Evolutionary conservation across 2,329 filamentous ascomycete species (phyloP).

Genomic region (Fusarium sp.): DNA sequence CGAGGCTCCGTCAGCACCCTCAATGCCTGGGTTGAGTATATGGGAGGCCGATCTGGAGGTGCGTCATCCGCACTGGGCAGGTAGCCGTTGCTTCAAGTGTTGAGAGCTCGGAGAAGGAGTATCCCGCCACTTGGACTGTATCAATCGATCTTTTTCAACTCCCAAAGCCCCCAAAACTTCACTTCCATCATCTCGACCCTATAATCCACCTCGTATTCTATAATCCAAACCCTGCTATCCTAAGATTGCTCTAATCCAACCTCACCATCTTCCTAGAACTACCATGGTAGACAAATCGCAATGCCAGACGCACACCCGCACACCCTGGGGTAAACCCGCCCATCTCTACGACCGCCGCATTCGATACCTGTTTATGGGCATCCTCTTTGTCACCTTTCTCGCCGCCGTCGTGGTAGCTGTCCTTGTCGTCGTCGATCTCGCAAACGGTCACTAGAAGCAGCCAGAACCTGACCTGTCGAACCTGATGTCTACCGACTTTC

Average conservation of each 20-base stretch:
- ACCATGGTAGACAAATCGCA: slow-evolving; percentile 42
- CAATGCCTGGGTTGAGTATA: background rate
- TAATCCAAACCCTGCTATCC: background rate
- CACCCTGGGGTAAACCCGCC: slow-evolving; percentile 40
- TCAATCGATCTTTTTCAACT: background rate
- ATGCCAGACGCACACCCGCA: slow-evolving; percentile 47
- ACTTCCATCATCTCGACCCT: background rate
- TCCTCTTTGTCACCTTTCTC: slow-evolving; percentile 38
- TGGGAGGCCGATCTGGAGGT: background rate
- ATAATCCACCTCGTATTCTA: background rate
- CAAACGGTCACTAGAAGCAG: slow-evolving; percentile 12
- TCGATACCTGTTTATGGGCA: slow-evolving; percentile 42
- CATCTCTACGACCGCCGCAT: slow-evolving; percentile 44
- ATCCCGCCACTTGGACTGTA: background rate
- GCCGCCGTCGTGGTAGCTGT: slow-evolving; percentile 36
- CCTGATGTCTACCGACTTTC: background rate
- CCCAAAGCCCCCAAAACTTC: background rate
- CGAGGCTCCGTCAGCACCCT: background rate
- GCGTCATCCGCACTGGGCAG: background rate
- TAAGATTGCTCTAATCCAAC: background rate
- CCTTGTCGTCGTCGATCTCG: slow-evolving; percentile 29
- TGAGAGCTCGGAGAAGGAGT: background rate
- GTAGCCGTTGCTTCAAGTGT: background rate
- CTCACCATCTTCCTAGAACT: background rate
- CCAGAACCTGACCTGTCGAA: background rate